Evolutionary conservation across 1,284 basidiomycete species (phyloP).

Genomic region (Ustilago sp.): DNA sequence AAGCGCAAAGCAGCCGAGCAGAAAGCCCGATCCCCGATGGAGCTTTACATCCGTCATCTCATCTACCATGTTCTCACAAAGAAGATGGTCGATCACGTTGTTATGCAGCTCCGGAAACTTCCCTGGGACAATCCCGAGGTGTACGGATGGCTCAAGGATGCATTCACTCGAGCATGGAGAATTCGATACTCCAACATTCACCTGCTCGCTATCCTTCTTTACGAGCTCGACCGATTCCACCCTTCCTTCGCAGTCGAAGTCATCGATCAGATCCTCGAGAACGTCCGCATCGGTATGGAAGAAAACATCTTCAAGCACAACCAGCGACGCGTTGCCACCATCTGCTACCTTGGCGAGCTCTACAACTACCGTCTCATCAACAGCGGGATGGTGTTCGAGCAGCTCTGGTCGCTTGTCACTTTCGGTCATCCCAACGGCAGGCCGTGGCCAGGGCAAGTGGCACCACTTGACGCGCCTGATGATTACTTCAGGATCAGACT

Average conservation of each 20-base stretch:
- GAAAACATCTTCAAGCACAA: constrained; percentile 92
- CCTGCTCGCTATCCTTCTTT: constrained; percentile 91
- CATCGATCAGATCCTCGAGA: constrained; percentile 93
- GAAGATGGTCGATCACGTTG: constrained; percentile 90
- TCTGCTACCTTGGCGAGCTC: constrained; percentile 94
- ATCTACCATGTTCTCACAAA: constrained; percentile 90
- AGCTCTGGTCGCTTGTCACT: constrained; percentile 92
- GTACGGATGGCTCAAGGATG: constrained; percentile 74
- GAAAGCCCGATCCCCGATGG: constrained; percentile 86
- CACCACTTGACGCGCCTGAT: constrained; percentile 86
- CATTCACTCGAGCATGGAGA: constrained; percentile 97
- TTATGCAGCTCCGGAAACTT: constrained; percentile 90
- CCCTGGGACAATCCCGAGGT: constrained; percentile 87
- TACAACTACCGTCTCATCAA: constrained; percentile 96
- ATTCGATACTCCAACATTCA: constrained; percentile 90
- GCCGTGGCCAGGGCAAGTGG: constrained; percentile 82
- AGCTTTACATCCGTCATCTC: constrained; percentile 91
- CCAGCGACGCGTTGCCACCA: constrained; percentile 87
- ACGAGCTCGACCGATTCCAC: constrained; percentile 92
- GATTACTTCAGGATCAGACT: constrained; percentile 95
- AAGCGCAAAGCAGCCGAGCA: constrained; percentile 86
- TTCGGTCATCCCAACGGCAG: constrained; percentile 94
- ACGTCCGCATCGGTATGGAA: constrained; percentile 88
- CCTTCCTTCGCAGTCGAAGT: constrained; percentile 87
- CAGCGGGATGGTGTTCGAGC: constrained; percentile 90